phyloP scores from a whole-genome alignment of 371 early-diverging fungal genomes.

The Mortierella sp. region DNA sequence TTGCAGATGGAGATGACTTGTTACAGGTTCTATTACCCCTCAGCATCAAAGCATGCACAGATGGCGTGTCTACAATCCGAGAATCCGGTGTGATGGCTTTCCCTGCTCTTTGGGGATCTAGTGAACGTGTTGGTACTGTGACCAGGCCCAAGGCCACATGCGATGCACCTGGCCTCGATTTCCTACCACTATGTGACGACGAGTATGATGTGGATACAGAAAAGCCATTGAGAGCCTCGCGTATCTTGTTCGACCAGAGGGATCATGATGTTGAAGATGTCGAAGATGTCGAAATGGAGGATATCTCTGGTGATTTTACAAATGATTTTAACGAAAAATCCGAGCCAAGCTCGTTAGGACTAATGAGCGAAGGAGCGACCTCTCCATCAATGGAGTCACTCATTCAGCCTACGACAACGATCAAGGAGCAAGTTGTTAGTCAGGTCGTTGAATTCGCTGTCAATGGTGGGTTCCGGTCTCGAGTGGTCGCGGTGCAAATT shows the following conservation, averaged over 20 bases:
- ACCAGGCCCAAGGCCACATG: not conserved
- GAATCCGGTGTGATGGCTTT: constrained; percentile 67
- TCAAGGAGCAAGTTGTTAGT: constrained; percentile 38
- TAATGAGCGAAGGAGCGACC: not conserved
- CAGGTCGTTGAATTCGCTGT: constrained; percentile 44
- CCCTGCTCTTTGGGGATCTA: constrained; percentile 55
- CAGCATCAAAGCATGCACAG: constrained; percentile 67
- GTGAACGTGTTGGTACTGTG: constrained; percentile 31
- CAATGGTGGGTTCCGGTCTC: constrained; percentile 51
- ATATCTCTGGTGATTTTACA: constrained; percentile 17
- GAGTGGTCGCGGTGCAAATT: constrained; percentile 55
- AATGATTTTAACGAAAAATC: not conserved
- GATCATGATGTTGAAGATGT: constrained; percentile 1
- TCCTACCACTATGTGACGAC: constrained; percentile 1
- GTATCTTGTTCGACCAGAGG: not conserved
- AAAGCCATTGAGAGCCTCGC: not conserved
- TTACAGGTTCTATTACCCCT: constrained; percentile 67
- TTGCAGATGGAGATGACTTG: constrained; percentile 66
- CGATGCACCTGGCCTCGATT: constrained; percentile 3
- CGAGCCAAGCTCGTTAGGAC: not conserved
- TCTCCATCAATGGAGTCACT: not conserved
- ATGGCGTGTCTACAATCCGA: constrained; percentile 68
- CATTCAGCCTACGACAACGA: constrained; percentile 20
- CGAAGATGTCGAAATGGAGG: constrained; percentile 45
- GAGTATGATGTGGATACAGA: constrained; percentile 2